Conservation (phyloP, 306 rosid genomes). For the Quercus robur region DNA sequence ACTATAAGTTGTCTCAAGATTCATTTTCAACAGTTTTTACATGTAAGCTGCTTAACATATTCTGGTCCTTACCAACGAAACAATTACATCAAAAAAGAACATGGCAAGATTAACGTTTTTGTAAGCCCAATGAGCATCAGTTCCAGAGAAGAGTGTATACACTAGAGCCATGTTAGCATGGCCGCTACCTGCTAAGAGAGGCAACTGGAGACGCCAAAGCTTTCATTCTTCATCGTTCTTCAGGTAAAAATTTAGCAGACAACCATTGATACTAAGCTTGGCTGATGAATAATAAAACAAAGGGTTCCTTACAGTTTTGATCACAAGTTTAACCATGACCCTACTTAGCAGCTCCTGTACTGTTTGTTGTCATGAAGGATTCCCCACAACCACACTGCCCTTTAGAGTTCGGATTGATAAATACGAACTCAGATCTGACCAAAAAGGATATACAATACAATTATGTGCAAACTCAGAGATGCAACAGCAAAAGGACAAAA, state of each 20-base stretch:
- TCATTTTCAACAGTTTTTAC: neutral
- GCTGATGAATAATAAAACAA: slow-evolving; percentile 9
- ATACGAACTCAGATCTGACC: slow-evolving; percentile 83
- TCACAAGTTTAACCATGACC: slow-evolving; percentile 26
- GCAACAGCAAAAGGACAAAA: neutral
- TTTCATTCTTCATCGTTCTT: slow-evolving; percentile 10
- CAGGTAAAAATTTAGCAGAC: slow-evolving; percentile 17
- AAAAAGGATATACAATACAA: neutral
- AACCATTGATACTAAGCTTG: slow-evolving; percentile 12
- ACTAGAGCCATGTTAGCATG: slow-evolving; percentile 4
- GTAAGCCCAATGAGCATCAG: slow-evolving; percentile 23
- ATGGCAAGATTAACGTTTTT: slow-evolving; percentile 9
- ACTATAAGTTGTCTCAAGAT: neutral
- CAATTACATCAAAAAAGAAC: slow-evolving; percentile 14
- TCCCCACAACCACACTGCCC: slow-evolving; percentile 99
- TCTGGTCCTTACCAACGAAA: neutral
- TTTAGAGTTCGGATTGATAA: slow-evolving; percentile 91
- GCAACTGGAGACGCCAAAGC: slow-evolving; percentile 11
- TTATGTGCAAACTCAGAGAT: slow-evolving; percentile 1
- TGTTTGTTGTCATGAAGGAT: slow-evolving; percentile 73
- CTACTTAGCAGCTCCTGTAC: slow-evolving; percentile 43
- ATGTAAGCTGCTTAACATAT: neutral
- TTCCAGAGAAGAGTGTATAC: slow-evolving; percentile 13
- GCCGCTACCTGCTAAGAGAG: neutral
- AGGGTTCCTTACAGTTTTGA: slow-evolving; percentile 3